Evolutionary conservation across 2,329 filamentous ascomycete genomes (phyloP).

Genomic region (Thielaviopsis populi): DNA sequence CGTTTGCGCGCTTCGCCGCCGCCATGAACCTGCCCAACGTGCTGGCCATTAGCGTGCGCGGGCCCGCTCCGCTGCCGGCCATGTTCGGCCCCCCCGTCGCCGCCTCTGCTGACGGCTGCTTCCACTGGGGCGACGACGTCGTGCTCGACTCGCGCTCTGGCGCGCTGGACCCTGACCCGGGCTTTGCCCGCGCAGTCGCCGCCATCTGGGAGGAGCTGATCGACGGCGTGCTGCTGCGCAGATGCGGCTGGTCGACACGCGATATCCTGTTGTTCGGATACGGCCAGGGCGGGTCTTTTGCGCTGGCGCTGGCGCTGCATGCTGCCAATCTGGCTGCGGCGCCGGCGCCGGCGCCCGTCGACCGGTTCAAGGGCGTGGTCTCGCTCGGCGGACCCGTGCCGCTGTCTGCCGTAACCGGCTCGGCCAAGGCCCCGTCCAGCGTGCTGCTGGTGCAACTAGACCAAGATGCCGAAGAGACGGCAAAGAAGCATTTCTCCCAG

Average conservation of each 20-base stretch:
- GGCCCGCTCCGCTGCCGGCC: slow-evolving; percentile 52
- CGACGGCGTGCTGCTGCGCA: slow-evolving; percentile 33
- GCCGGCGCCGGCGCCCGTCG: not conserved
- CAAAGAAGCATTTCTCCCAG: slow-evolving; percentile 51
- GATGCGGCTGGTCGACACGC: slow-evolving; percentile 42
- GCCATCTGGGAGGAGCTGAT: slow-evolving; percentile 39
- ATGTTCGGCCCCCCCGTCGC: slow-evolving; percentile 35
- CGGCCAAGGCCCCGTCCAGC: slow-evolving; percentile 45
- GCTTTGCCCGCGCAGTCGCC: slow-evolving; percentile 36
- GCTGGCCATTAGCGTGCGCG: slow-evolving; percentile 58
- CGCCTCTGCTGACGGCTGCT: slow-evolving; percentile 24
- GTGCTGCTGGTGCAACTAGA: slow-evolving; percentile 47
- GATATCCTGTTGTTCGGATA: slow-evolving; percentile 53
- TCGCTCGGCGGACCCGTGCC: slow-evolving; percentile 48
- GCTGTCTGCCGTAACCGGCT: slow-evolving; percentile 31
- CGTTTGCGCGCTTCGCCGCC: slow-evolving; percentile 55
- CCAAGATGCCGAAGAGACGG: slow-evolving; percentile 44
- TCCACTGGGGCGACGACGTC: slow-evolving; percentile 56
- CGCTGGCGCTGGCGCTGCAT: slow-evolving; percentile 34
- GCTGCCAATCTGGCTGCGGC: slow-evolving; percentile 21
- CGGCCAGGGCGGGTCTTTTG: slow-evolving; percentile 51
- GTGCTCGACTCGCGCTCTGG: slow-evolving; percentile 35
- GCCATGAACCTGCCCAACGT: slow-evolving; percentile 64
- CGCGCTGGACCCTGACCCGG: slow-evolving; percentile 46
- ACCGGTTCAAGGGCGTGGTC: slow-evolving; percentile 41